These are phyloP conservation scores for Astrocystis sublimbata DNA, from an alignment of 495 filamentous ascomycete genomes.

Conservation along the genomic window DNA sequence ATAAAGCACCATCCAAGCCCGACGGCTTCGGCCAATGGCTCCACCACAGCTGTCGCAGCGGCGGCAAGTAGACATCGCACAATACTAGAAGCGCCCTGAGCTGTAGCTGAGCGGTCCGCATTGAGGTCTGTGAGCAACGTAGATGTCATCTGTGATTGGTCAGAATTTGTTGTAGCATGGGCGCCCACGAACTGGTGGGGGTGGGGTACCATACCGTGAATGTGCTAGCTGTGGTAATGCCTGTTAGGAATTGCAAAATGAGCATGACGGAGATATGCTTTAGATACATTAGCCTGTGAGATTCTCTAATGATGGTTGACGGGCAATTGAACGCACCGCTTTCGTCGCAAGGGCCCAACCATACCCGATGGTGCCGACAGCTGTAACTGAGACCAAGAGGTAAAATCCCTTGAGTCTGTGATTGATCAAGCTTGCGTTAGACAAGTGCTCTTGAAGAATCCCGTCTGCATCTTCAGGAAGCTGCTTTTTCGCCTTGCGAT, in stretches of 20 bases:
- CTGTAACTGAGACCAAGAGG: slow-evolving; percentile 33
- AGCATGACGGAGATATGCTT: slow-evolving; percentile 38
- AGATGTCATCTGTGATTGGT: background rate
- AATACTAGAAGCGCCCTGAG: slow-evolving; percentile 19
- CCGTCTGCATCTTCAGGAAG: slow-evolving; percentile 38
- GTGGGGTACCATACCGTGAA: slow-evolving; percentile 32
- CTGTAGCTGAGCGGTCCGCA: slow-evolving; percentile 20
- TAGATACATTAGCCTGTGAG: slow-evolving; percentile 16
- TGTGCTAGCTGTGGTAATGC: slow-evolving; percentile 38
- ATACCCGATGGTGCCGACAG: slow-evolving; percentile 39
- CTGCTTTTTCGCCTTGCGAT: slow-evolving; percentile 36
- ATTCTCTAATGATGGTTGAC: background rate
- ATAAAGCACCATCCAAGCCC: slow-evolving; percentile 21
- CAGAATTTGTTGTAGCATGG: background rate
- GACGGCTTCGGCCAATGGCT: slow-evolving; percentile 19
- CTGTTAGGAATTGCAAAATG: slow-evolving; percentile 46
- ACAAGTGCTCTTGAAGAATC: slow-evolving; percentile 42
- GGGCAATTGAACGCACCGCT: background rate
- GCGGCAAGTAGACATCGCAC: slow-evolving; percentile 17
- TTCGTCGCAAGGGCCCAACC: slow-evolving; percentile 43
- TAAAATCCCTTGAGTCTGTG: slow-evolving; percentile 44
- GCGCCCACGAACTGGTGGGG: too few relatives aligned
- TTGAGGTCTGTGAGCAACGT: slow-evolving; percentile 36
- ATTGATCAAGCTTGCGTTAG: slow-evolving; percentile 38
- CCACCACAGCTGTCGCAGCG: slow-evolving; percentile 13